A percentile compares a stretch with the other conserved stretches of the same genome.
Evolutionary conservation across 163 green algal genomes (phyloP).

Genomic region (Scenedesmus sp.): DNA sequence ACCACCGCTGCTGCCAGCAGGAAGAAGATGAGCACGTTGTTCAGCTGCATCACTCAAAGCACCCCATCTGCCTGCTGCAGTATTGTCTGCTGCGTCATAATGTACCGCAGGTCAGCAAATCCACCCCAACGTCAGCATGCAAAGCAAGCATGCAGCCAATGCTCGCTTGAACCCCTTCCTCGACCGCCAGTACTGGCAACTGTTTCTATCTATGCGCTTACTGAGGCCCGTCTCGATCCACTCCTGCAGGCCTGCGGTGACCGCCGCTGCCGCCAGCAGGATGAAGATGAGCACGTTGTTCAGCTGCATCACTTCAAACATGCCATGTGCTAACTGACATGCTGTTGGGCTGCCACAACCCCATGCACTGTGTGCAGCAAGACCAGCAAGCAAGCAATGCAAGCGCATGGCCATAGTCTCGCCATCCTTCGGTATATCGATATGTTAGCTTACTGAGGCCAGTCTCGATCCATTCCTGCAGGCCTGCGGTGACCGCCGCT

Average conservation of each 20-base stretch:
- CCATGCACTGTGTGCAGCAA: too few species aligned
- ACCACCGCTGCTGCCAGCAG: conserved; percentile 36
- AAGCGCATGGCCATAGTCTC: too few species aligned
- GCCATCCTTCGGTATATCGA: not conserved
- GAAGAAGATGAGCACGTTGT: conserved; percentile 51
- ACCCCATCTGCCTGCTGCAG: too few species aligned
- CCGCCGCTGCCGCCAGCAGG: conserved; percentile 30
- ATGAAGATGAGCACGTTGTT: conserved; percentile 54
- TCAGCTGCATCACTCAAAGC: conserved; percentile 20
- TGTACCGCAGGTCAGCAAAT: too few species aligned
- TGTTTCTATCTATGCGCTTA: conserved; percentile 39
- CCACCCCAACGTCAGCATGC: too few species aligned
- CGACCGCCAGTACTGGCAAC: not conserved
- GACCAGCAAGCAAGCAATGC: too few species aligned
- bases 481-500: not conserved
- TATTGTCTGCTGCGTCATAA: too few species aligned
- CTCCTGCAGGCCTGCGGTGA: conserved; percentile 30
- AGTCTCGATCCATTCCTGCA: conserved; percentile 42
- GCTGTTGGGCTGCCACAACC: too few species aligned
- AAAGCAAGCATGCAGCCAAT: too few species aligned
- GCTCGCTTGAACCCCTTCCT: too few species aligned
- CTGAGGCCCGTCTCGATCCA: conserved; percentile 32
- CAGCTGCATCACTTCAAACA: conserved; percentile 13
- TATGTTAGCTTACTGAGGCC: not conserved
- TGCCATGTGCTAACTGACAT: too few species aligned